Conservation (phyloP, 441 rosid genomes). For the Geranium incanum region DNA sequence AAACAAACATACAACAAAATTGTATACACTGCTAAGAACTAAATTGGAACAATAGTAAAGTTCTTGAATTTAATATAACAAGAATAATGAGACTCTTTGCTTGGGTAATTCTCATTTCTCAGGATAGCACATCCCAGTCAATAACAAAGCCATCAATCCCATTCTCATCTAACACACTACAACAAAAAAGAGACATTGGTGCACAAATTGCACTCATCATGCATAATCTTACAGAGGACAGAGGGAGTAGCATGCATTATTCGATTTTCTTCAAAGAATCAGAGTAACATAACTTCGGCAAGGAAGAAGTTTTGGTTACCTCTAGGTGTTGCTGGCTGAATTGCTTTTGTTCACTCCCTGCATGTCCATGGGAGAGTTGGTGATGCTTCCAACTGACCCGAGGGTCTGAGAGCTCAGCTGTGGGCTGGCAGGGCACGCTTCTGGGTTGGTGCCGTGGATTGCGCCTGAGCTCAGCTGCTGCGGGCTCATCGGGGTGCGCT, state of each 20-base stretch:
- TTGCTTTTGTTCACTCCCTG: constrained; percentile 82
- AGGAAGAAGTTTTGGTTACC: neutral
- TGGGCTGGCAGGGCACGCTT: constrained; percentile 85
- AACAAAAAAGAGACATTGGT: no score
- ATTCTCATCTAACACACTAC: no score
- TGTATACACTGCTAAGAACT: no score
- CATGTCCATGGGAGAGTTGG: constrained; percentile 88
- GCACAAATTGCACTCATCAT: no score
- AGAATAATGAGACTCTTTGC: no score
- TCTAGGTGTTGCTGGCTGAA: constrained; percentile 51
- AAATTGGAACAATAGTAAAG: no score
- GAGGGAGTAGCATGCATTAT: neutral
- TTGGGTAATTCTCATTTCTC: no score
- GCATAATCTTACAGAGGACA: no score
- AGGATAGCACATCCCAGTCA: no score
- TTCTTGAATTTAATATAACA: no score
- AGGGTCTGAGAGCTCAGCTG: constrained; percentile 92
- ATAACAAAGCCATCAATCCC: no score
- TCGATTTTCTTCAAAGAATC: neutral
- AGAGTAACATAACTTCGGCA: neutral
- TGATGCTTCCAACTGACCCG: constrained; percentile 85
- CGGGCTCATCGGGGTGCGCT: constrained; percentile 93
- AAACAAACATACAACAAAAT: no score
- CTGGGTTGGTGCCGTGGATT: constrained; percentile 62
- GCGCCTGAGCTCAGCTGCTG: constrained; percentile 77